Conservation (phyloP, 1,284 basidiomycete species). For the Rugosomyces carneus region DNA sequence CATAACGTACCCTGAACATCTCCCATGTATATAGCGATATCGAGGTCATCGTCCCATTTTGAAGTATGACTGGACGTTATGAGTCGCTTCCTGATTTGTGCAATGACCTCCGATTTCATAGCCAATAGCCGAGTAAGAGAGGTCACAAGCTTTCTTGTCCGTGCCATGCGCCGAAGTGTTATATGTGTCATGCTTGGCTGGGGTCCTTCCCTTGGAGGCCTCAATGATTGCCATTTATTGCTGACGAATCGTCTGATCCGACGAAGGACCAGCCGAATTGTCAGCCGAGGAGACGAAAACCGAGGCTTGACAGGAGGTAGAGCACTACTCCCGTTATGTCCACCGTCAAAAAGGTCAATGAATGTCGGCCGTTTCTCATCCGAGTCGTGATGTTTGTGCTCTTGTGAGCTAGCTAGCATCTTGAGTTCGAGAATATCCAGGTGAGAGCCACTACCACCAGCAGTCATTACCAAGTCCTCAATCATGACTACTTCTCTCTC, state of each 20-base stretch:
- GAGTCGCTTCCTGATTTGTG: conserved; percentile 74
- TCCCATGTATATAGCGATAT: conserved; percentile 84
- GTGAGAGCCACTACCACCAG: conserved; percentile 8
- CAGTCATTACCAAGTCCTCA: conserved; percentile 61
- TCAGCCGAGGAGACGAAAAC: conserved; percentile 29
- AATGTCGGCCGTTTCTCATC: conserved; percentile 1
- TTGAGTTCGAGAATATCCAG: background rate
- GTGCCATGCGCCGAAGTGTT: conserved; percentile 70
- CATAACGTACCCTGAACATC: conserved; percentile 77
- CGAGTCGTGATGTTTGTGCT: background rate
- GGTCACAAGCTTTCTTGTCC: conserved; percentile 77
- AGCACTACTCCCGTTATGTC: conserved; percentile 5
- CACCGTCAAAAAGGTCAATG: background rate
- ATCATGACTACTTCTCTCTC: conserved; percentile 80
- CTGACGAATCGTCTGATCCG: conserved; percentile 25
- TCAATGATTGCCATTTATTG: conserved; percentile 17
- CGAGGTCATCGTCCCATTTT: conserved; percentile 42
- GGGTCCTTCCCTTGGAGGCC: conserved; percentile 11
- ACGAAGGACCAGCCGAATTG: conserved; percentile 26
- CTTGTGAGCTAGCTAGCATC: background rate
- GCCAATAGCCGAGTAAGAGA: conserved; percentile 74
- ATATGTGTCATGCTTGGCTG: conserved; percentile 30
- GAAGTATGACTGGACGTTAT: conserved; percentile 32
- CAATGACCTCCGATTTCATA: conserved; percentile 80
- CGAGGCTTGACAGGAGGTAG: conserved; percentile 22